Evolutionary conservation across 2,329 filamentous ascomycete species (phyloP).

Genomic region (Fusarium palustre): DNA sequence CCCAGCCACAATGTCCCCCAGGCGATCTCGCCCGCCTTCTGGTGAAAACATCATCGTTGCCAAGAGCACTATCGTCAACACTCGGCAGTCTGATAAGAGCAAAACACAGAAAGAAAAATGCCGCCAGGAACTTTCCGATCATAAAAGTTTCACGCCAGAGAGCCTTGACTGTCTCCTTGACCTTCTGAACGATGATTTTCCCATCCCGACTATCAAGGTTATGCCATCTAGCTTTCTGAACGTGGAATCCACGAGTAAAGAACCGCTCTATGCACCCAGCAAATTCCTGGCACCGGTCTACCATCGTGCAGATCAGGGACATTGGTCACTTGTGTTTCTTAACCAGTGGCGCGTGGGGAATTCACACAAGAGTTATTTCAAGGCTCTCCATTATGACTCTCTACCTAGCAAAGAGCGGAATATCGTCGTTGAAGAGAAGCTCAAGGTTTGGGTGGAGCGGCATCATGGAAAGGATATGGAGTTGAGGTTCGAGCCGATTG

Average conservation of each 20-base stretch:
- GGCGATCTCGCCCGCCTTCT: background rate
- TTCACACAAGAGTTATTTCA: background rate
- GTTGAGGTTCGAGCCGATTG: background rate
- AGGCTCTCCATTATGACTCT: background rate
- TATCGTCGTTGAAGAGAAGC: background rate
- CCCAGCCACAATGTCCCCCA: background rate
- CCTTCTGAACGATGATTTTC: too few relatives aligned
- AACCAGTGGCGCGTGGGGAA: too few relatives aligned
- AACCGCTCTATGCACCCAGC: too few relatives aligned
- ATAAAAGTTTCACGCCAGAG: too few relatives aligned
- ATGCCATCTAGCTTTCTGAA: too few relatives aligned
- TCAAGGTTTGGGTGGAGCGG: background rate
- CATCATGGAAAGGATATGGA: background rate
- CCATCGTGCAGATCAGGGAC: background rate
- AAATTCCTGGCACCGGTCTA: background rate
- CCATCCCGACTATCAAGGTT: too few relatives aligned
- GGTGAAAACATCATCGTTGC: background rate
- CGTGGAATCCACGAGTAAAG: too few relatives aligned
- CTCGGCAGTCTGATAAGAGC: too few relatives aligned
- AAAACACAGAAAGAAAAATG: too few relatives aligned
- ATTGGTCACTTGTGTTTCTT: background rate
- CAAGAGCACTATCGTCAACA: background rate
- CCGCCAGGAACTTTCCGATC: too few relatives aligned
- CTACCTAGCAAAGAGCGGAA: rapidly evolving
- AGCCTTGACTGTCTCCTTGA: too few relatives aligned